Base-by-base conservation (phyloP, 2,329 filamentous ascomycete species). In the Magnaporthiopsis poae region DNA sequence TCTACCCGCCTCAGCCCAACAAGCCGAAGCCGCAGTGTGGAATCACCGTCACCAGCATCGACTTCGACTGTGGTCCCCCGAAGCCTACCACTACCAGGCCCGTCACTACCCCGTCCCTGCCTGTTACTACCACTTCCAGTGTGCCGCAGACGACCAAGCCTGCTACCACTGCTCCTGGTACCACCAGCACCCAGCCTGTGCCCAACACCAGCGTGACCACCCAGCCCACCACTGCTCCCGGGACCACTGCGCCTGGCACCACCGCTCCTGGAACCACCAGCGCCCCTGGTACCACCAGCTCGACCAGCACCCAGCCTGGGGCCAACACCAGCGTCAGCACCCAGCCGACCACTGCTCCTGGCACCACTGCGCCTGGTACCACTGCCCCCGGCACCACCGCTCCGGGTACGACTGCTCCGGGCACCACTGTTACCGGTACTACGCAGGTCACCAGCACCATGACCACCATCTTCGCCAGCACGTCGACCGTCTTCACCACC, bases 21-120 rank as follows among this genome's bases (percentile, higher is more conserved):
- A 82, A 83, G 73, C 75, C 80, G 68, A 82, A 86, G 75, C 78
- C 82, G 63, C 79, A 78, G 72, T 95, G 91, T 81, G 83, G 84
- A 72, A 83, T 96, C 72, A 87, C 88, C 72, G 85, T 95, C 72
- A 89, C 90, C 79, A 84, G 82, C 75, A 86, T 96, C 72, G 83
- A 81, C 71, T 96, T 94, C 78, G 86, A 92, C 80, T 96, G 91
- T 80, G 46, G 46, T 25, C 46, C 46, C n/a, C 46, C 46, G 18
- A 56, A 56, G 46, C 5, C 21, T 8, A 56, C 46, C 21, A 69
- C 71, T 67, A 67, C 68, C 68, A 69, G 70, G 67, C 71, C 71
- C 66, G 67, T 69, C n/a, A 69, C 68, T 61, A 71, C 70, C 33
- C 61, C 68, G 62, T 56, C 69, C 35, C 35, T 36, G 25, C 63